Evolutionary conservation across 768 basidiomycete genomes (phyloP), one percentile per base, ranked within the genome.

Genomic region (Sarcodon sp.): DNA sequence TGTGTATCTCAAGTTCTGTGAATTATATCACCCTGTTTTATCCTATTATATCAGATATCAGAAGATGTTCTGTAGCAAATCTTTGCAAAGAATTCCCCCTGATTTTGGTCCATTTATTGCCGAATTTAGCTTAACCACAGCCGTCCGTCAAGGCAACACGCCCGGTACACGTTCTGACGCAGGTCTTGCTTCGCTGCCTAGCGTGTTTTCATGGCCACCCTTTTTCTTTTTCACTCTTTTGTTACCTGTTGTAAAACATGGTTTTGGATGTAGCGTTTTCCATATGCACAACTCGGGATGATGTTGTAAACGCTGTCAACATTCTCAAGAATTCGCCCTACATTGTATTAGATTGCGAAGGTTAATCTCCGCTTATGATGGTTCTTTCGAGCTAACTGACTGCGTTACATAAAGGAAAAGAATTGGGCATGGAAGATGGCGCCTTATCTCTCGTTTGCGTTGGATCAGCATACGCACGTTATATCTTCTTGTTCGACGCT

Each of bases 311-410:
- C 13, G 39, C 39, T 41, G 39, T 41, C 27, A 41, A 41, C 27
- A 27, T 41, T 4, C 39, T 41, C 7, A 41, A 27, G 13, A 11
- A 41, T 9, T 41, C 15, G n/a, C 13, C 41, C 33, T 33, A 49
- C 38, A 52, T 68, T 36, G 59, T 69, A 50, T 33, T 70, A 47
- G 69, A 70, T 54, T 70, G 69, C 48, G 69, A 70, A 53, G 69
- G 39, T 41, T 15, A 16, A 41, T 41, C 11, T 15, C 39, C 39
- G 8, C 39, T 41, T 41, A 27, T 9, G 8, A 27, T 13, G 16
- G n/a, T 8, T 41, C 39, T 41, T 27, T 27, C 39, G 27, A 4
- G 27, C 38, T 39, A n/a, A 41, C 13, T 41, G 16, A 13, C 15
- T 7, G 39, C n/a, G 16, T 41, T 41, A 9, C 13, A 27, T 16